Percentiles rank a stretch among this genome's conserved stretches.
These are phyloP conservation scores for Neurospora sp. DNA, from an alignment of 495 filamentous ascomycete genomes.

Conservation along the genomic window DNA sequence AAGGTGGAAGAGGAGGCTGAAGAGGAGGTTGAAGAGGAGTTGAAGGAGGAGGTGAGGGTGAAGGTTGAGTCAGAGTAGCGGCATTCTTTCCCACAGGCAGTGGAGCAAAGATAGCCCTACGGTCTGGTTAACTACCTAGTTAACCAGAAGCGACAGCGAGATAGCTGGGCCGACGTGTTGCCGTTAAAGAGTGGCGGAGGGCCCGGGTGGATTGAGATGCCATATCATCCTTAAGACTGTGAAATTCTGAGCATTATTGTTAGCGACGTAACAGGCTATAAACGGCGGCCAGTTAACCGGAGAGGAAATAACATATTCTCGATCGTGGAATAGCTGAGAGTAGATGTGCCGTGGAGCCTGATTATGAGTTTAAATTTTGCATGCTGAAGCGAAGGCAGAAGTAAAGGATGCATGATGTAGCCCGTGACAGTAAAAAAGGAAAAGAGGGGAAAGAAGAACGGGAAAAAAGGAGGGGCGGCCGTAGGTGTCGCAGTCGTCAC, in stretches of 20 bases:
- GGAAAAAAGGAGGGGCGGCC: background rate
- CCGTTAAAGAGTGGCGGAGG: background rate
- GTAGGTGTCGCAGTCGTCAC: background rate
- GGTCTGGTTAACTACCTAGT: no score
- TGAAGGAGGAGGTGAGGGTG: background rate
- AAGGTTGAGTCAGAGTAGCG: background rate
- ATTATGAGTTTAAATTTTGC: background rate
- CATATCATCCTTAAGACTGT: background rate
- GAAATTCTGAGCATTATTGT: background rate
- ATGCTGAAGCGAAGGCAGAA: background rate
- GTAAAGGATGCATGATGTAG: background rate
- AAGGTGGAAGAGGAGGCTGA: background rate
- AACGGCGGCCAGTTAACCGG: no score
- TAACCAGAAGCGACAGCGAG: background rate
- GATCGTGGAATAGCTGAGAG: no score
- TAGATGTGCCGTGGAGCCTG: no score
- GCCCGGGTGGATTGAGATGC: no score
- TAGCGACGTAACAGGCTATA: no score
- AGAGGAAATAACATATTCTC: no score
- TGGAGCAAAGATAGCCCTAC: background rate
- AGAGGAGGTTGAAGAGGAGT: background rate
- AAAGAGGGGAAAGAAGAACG: background rate
- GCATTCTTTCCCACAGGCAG: background rate
- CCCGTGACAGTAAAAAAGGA: background rate
- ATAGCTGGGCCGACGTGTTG: background rate